A percentile compares a stretch with the other conserved stretches of the same genome.
phyloP scores from a whole-genome alignment of 305 asterid genomes.

The Fraxinus latifolia region DNA sequence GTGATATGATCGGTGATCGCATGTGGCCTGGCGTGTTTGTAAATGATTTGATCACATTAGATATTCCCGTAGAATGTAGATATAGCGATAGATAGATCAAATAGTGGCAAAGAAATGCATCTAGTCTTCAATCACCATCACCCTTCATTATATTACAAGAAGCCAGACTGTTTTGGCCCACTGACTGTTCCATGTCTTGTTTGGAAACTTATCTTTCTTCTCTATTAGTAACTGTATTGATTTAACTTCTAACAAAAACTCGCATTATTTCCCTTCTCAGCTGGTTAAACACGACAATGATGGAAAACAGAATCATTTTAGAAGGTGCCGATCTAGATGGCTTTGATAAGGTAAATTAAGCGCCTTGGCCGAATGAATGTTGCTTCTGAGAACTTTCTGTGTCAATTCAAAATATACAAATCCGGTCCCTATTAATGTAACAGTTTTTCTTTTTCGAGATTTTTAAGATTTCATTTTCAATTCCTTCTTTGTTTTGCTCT shows the following conservation, averaged over 20 bases:
- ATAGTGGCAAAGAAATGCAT: not conserved
- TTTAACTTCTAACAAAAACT: slow-evolving; percentile 11
- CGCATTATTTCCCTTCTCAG: slow-evolving; percentile 36
- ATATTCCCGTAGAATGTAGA: not conserved
- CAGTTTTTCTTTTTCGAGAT: not conserved
- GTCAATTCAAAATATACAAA: not conserved
- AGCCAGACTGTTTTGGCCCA: not conserved
- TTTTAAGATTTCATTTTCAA: not conserved
- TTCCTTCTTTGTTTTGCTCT: not conserved
- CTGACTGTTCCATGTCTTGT: not conserved
- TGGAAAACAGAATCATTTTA: slow-evolving; percentile 76
- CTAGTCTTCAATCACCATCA: not conserved
- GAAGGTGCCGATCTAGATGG: slow-evolving; percentile 64
- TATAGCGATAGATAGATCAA: not conserved
- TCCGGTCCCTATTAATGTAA: not conserved
- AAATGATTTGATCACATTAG: not conserved
- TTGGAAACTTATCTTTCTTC: slow-evolving; percentile 9
- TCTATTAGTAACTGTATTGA: slow-evolving; percentile 1
- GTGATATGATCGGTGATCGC: not conserved
- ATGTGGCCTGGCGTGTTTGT: not conserved
- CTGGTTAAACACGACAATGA: slow-evolving; percentile 93
- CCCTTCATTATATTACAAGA: not conserved
- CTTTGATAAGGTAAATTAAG: slow-evolving; percentile 62
- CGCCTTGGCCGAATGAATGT: not conserved
- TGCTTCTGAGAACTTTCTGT: not conserved